Evolutionary conservation across 352 stramenopile species (phyloP).

Genomic region (Phytophthora lateralis): DNA sequence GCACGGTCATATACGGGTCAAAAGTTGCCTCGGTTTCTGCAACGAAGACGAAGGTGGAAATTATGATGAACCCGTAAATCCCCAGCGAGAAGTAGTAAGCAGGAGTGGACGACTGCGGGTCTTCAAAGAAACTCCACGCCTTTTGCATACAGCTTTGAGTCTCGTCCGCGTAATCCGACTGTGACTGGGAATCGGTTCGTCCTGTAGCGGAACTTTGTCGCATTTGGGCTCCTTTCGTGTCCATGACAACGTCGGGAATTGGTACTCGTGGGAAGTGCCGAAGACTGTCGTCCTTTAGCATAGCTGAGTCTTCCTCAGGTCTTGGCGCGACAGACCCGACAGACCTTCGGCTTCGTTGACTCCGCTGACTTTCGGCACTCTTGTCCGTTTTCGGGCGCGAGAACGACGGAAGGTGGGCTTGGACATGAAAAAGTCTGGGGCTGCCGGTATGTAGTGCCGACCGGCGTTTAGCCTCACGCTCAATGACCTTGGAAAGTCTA

Average conservation of each 20-base stretch:
- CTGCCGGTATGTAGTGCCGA: conserved; percentile 32
- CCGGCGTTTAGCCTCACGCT: conserved; percentile 56
- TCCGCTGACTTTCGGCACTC: conserved; percentile 10
- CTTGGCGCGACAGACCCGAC: conserved; percentile 27
- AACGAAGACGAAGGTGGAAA: conserved; percentile 76
- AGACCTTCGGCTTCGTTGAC: conserved; percentile 19
- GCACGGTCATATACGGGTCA: conserved; percentile 34
- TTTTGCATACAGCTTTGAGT: conserved; percentile 18
- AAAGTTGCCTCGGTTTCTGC: conserved; percentile 63
- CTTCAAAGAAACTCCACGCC: conserved; percentile 67
- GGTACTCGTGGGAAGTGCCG: not conserved
- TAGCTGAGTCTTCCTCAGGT: conserved; percentile 24
- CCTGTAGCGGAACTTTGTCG: conserved; percentile 20
- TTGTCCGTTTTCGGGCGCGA: conserved; percentile 21
- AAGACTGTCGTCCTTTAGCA: conserved; percentile 1
- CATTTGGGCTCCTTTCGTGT: conserved; percentile 4
- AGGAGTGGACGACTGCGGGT: conserved; percentile 61
- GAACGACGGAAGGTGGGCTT: conserved; percentile 40
- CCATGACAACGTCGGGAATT: not conserved
- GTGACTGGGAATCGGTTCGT: conserved; percentile 3
- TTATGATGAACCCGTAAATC: conserved; percentile 67
- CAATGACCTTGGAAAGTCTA: conserved; percentile 70
- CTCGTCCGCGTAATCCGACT: conserved; percentile 11
- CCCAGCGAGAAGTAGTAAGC: conserved; percentile 71
- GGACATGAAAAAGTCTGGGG: conserved; percentile 39